These are phyloP conservation scores for Leucosporidium scottii DNA, from an alignment of 768 basidiomycete genomes.

Conservation along the genomic window DNA sequence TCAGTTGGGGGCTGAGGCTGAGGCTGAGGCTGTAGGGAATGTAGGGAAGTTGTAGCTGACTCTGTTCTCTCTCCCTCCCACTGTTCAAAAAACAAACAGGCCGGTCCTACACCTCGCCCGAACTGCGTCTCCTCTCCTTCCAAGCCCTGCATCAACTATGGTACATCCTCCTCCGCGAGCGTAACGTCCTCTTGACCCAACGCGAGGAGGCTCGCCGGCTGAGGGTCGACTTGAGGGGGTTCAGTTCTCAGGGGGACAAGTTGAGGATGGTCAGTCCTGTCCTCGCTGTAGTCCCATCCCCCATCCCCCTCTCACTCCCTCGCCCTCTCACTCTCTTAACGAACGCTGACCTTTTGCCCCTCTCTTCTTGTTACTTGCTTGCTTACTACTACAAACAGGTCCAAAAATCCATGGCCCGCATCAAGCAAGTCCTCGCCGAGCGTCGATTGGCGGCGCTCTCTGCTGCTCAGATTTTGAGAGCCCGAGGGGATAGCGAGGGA, in stretches of 20 bases:
- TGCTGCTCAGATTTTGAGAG: slow-evolving; percentile 44
- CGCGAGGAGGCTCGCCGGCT: slow-evolving; percentile 65
- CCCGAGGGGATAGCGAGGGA: slow-evolving; percentile 8
- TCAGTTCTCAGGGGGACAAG: slow-evolving; percentile 30
- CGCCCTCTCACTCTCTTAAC: too few relatives aligned
- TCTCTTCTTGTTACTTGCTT: too few relatives aligned
- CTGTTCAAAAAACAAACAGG: too few relatives aligned
- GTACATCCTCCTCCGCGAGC: slow-evolving; percentile 82
- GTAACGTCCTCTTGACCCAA: slow-evolving; percentile 85
- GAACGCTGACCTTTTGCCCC: slow-evolving; percentile 6
- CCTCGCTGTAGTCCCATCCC: too few relatives aligned
- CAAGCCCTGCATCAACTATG: slow-evolving; percentile 88
- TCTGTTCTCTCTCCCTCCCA: too few relatives aligned
- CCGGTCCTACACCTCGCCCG: slow-evolving; percentile 75
- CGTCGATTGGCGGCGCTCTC: slow-evolving; percentile 75
- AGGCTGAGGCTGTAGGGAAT: too few relatives aligned
- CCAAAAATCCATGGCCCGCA: slow-evolving; percentile 92
- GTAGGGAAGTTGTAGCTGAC: too few relatives aligned
- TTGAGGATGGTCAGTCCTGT: slow-evolving; percentile 23
- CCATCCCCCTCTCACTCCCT: too few relatives aligned
- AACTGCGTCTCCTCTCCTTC: slow-evolving; percentile 85
- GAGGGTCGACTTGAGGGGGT: slow-evolving; percentile 40
- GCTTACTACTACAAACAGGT: too few relatives aligned
- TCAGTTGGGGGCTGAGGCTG: too few relatives aligned
- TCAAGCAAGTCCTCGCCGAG: slow-evolving; percentile 87